phyloP scores from a whole-genome alignment of 1,284 basidiomycete species.

The Tetrapyrgos nigripes region DNA sequence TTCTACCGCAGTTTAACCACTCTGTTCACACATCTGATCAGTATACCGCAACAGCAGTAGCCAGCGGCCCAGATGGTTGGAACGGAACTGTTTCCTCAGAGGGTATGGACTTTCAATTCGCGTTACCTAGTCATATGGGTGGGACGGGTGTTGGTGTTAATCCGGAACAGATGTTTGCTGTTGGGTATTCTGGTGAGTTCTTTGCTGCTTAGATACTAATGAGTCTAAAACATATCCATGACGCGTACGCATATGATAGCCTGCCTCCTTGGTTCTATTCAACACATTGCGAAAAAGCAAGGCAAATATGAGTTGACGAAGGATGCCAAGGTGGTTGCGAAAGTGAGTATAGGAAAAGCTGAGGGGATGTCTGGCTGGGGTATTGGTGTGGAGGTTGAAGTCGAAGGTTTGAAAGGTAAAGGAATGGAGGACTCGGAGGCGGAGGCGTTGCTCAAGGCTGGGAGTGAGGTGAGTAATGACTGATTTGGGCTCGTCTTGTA shows the following conservation, averaged over 20 bases:
- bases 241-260: conserved; percentile 41
- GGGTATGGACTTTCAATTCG: conserved; percentile 40
- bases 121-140: conserved; percentile 41
- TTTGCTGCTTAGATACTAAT: not conserved
- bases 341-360: conserved; percentile 66
- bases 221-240: not conserved
- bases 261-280: conserved; percentile 73
- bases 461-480: conserved; percentile 60
- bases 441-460: conserved; percentile 56
- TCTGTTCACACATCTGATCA: conserved; percentile 13
- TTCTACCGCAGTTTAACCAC: not conserved
- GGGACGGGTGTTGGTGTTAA: conserved; percentile 49
- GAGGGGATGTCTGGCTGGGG: conserved; percentile 65
- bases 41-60: conserved; percentile 43
- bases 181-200: conserved; percentile 17
- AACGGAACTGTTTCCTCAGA: conserved; percentile 41
- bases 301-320: conserved; percentile 63
- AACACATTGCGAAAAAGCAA: conserved; percentile 56
- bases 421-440: too few relatives aligned
- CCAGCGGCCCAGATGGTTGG: conserved; percentile 44
- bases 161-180: conserved; percentile 48
- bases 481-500: conserved; percentile 3
- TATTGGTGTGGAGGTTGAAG: conserved; percentile 68
- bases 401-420: conserved; percentile 72
- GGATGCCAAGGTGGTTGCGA: conserved; percentile 63